These are phyloP conservation scores for Paecilomyces niveus DNA, from an alignment of 2,329 filamentous ascomycete genomes.

Conservation along the genomic window DNA sequence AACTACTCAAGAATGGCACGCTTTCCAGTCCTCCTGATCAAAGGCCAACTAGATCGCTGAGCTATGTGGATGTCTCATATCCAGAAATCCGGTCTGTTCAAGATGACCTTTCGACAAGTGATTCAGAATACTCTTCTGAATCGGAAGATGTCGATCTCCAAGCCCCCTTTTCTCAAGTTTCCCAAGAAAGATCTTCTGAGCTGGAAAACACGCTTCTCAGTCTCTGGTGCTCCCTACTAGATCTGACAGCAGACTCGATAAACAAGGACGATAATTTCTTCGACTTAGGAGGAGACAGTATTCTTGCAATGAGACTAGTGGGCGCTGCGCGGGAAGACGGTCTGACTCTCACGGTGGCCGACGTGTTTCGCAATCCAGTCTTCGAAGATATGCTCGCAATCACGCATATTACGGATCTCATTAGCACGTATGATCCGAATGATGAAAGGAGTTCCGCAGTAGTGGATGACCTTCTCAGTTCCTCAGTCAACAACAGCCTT, in stretches of 20 bases:
- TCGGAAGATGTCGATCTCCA: neutral
- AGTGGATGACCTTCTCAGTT: slow-evolving; percentile 5
- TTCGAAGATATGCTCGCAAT: slow-evolving; percentile 33
- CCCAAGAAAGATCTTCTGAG: slow-evolving; percentile 10
- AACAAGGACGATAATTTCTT: slow-evolving; percentile 36
- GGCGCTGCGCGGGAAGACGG: slow-evolving; percentile 33
- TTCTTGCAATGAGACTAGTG: slow-evolving; percentile 36
- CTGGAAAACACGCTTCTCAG: slow-evolving; percentile 29
- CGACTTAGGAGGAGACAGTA: slow-evolving; percentile 34
- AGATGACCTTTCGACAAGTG: neutral
- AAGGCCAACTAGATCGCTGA: slow-evolving; percentile 4
- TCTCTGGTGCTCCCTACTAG: slow-evolving; percentile 33
- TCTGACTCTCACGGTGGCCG: slow-evolving; percentile 34
- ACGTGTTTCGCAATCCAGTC: slow-evolving; percentile 36
- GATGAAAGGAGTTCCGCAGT: slow-evolving; percentile 4
- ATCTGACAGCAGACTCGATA: slow-evolving; percentile 24
- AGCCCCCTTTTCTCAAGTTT: neutral
- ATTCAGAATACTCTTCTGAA: neutral
- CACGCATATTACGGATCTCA: slow-evolving; percentile 11
- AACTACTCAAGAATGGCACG: slow-evolving; percentile 24
- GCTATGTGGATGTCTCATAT: neutral
- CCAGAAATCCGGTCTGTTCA: neutral
- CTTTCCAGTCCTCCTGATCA: slow-evolving; percentile 14
- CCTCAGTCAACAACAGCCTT: slow-evolving; percentile 1
- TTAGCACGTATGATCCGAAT: slow-evolving; percentile 8